phyloP scores from a whole-genome alignment of 805 yeast species.

The Clavispora carvajalis region DNA sequence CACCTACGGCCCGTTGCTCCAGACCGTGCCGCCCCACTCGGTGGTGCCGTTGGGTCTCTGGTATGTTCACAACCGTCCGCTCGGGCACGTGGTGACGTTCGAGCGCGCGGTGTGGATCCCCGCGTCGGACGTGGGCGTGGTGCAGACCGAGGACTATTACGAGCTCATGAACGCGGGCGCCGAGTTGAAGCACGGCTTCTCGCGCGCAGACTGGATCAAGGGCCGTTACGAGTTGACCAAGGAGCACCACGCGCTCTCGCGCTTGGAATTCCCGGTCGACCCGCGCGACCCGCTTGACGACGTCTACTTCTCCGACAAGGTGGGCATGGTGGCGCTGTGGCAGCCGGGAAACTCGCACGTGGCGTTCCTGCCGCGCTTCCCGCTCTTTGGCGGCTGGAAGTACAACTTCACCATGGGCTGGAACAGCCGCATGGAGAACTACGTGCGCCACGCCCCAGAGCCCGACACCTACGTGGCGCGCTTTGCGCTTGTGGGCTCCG shows the following conservation, averaged over 20 bases:
- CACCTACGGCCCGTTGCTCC: slow-evolving; percentile 51
- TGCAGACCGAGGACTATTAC: slow-evolving; percentile 77
- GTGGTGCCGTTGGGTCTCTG: slow-evolving; percentile 47
- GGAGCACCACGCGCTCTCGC: slow-evolving; percentile 55
- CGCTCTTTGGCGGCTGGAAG: slow-evolving; percentile 95
- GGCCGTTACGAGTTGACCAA: slow-evolving; percentile 44
- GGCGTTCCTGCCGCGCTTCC: slow-evolving; percentile 78
- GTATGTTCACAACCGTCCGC: slow-evolving; percentile 62
- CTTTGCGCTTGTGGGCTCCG: slow-evolving; percentile 72
- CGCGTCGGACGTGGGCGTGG: slow-evolving; percentile 66
- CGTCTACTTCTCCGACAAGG: slow-evolving; percentile 78
- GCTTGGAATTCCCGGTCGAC: slow-evolving; percentile 51
- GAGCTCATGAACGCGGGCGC: slow-evolving; percentile 78
- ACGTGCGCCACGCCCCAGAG: slow-evolving; percentile 37
- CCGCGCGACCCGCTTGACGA: slow-evolving; percentile 35
- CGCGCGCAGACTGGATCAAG: slow-evolving; percentile 72
- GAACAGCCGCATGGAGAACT: slow-evolving; percentile 56
- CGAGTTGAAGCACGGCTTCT: slow-evolving; percentile 60
- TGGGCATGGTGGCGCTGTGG: slow-evolving; percentile 89
- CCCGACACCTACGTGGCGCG: slow-evolving; percentile 46
- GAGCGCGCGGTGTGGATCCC: slow-evolving; percentile 84
- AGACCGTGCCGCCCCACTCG: slow-evolving; percentile 41
- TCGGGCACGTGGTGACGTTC: slow-evolving; percentile 54
- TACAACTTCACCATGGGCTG: slow-evolving; percentile 96
- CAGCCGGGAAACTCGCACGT: slow-evolving; percentile 40